Evolutionary conservation across 2,329 filamentous ascomycete species (phyloP).

Genomic region (Calonectria montana): DNA sequence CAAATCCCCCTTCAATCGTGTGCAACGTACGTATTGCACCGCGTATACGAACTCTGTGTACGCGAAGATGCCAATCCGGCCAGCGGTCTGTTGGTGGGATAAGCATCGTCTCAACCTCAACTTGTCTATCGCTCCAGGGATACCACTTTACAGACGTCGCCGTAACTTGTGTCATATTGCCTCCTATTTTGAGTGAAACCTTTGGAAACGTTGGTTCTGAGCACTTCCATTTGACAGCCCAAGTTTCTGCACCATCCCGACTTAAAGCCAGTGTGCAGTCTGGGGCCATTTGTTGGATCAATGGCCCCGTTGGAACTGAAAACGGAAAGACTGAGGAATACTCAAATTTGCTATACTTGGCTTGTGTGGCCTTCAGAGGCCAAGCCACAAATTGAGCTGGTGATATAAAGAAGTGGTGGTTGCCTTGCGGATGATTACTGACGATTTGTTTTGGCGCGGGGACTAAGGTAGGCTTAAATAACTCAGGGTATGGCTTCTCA

Average conservation of each 20-base stretch:
- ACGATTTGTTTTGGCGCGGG: conserved; percentile 56
- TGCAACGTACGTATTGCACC: conserved; percentile 3
- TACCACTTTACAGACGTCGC: conserved; percentile 30
- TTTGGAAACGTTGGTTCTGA: not conserved
- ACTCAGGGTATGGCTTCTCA: conserved; percentile 45
- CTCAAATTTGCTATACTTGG: conserved; percentile 61
- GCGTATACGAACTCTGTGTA: conserved; percentile 34
- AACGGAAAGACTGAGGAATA: conserved; percentile 62
- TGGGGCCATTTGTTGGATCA: conserved; percentile 48
- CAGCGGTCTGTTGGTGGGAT: conserved; percentile 44
- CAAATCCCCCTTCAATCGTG: conserved; percentile 34
- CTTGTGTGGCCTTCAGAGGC: conserved; percentile 53
- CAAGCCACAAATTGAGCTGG: conserved; percentile 52
- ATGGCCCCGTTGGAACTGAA: conserved; percentile 53
- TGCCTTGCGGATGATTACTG: conserved; percentile 47
- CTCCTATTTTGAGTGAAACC: not conserved
- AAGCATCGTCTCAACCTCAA: conserved; percentile 42
- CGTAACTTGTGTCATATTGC: fast-evolving
- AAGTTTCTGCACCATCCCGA: conserved; percentile 45
- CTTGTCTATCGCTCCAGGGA: conserved; percentile 43
- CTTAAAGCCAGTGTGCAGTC: conserved; percentile 47
- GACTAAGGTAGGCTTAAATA: conserved; percentile 8
- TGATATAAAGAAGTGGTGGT: conserved; percentile 57
- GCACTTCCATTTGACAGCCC: conserved; percentile 46
- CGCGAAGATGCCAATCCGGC: conserved; percentile 49